phyloP scores from a whole-genome alignment of 2,329 filamentous ascomycete genomes.

The Clarireedia homoeocarpa region DNA sequence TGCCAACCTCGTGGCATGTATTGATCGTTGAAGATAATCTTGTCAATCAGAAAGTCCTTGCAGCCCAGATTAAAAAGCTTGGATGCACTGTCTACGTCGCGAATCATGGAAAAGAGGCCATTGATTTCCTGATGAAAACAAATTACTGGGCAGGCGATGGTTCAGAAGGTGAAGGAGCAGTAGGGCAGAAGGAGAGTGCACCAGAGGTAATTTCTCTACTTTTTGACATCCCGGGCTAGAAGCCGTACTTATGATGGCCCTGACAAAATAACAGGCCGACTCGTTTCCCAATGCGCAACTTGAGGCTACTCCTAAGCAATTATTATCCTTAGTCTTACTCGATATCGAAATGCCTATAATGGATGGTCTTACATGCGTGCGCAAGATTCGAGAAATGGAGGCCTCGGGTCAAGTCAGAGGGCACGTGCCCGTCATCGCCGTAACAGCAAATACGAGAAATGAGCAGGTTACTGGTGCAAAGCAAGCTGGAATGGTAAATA shows the following conservation, averaged over 20 bases:
- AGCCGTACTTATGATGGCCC: too few relatives aligned
- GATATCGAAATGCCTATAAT: conserved; percentile 79
- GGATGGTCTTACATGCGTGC: conserved; percentile 70
- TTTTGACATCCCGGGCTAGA: too few relatives aligned
- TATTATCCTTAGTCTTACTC: conserved; percentile 64
- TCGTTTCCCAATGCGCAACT: too few relatives aligned
- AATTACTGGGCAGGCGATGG: conserved; percentile 39
- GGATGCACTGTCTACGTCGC: conserved; percentile 55
- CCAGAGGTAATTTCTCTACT: conserved; percentile 32
- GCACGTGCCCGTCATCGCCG: conserved; percentile 70
- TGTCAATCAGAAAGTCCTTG: conserved; percentile 57
- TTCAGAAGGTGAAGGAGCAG: conserved; percentile 52
- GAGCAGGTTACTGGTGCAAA: conserved; percentile 68
- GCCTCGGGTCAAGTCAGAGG: conserved; percentile 49
- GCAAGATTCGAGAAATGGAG: conserved; percentile 63
- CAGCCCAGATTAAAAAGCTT: conserved; percentile 52
- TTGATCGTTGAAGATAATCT: conserved; percentile 63
- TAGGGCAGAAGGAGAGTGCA: conserved; percentile 51
- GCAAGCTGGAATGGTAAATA: conserved; percentile 58
- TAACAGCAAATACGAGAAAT: conserved; percentile 71
- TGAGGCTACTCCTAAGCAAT: conserved; percentile 28
- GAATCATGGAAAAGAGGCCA: conserved; percentile 56
- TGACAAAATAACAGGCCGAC: too few relatives aligned
- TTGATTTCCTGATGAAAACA: conserved; percentile 48
- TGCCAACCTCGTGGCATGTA: conserved; percentile 29